Conservation (phyloP, 177 flowering plant genomes). For the Tripterygium wilfordii region DNA sequence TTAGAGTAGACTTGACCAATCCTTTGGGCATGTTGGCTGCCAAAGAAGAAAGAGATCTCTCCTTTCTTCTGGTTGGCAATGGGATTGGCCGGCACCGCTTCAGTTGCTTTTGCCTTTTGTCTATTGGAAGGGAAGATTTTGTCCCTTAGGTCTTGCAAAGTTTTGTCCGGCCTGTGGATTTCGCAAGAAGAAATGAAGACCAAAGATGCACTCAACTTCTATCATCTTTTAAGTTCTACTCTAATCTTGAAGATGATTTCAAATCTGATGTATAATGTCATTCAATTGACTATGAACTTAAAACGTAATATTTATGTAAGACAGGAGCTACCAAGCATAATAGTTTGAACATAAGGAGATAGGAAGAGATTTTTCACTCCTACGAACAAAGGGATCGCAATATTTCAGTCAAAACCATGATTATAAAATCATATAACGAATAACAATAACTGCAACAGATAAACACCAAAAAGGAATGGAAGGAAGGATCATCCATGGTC, state of each 20-base stretch:
- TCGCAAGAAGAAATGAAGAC: neutral
- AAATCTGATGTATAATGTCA: too few relatives aligned
- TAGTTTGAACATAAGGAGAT: too few relatives aligned
- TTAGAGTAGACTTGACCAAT: conserved; percentile 19
- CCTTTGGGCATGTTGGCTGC: conserved; percentile 28
- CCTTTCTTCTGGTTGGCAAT: conserved; percentile 24
- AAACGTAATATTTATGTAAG: too few relatives aligned
- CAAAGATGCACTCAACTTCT: neutral
- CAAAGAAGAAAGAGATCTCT: conserved; percentile 54
- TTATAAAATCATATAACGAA: too few relatives aligned
- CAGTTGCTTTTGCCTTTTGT: conserved; percentile 41
- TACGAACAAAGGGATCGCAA: too few relatives aligned
- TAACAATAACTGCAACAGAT: too few relatives aligned
- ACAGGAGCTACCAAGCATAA: too few relatives aligned
- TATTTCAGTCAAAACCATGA: too few relatives aligned
- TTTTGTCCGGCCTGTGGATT: conserved; percentile 69
- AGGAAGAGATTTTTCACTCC: too few relatives aligned
- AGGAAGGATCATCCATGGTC: too few relatives aligned
- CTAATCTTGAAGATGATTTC: neutral
- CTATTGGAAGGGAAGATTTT: conserved; percentile 63
- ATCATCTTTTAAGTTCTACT: neutral
- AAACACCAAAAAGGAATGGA: too few relatives aligned
- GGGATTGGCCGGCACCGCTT: conserved; percentile 24
- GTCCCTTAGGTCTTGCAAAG: conserved; percentile 57
- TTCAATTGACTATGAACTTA: too few relatives aligned